These are phyloP conservation scores for Rubia yunnanensis DNA, from an alignment of 257 asterid genomes.

Conservation along the genomic window DNA sequence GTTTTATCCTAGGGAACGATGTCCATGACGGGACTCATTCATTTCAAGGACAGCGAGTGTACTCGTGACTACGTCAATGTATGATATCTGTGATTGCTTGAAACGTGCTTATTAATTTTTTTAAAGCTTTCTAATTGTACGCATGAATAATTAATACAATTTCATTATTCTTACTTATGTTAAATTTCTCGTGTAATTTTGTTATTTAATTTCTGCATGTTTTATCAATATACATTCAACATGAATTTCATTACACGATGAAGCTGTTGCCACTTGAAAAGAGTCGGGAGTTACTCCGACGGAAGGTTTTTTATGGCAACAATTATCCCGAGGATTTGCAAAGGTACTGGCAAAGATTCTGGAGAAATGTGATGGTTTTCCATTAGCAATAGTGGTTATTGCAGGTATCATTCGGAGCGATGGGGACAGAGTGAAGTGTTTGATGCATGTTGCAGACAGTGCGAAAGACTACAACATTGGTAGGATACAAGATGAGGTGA, in stretches of 20 bases:
- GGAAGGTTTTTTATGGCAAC: conserved; percentile 22
- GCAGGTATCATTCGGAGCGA: conserved; percentile 32
- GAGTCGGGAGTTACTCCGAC: conserved; percentile 30
- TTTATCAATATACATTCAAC: no score
- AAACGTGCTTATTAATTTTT: no score
- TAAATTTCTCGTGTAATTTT: conserved; percentile 19
- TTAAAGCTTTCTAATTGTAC: no score
- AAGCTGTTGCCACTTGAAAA: conserved; percentile 12
- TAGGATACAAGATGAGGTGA: background rate
- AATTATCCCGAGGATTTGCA: conserved; percentile 18
- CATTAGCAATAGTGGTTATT: conserved; percentile 40
- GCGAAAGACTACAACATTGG: conserved; percentile 9
- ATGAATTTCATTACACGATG: conserved; percentile 21
- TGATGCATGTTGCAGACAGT: conserved; percentile 16
- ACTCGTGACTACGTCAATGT: no score
- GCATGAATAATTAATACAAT: no score
- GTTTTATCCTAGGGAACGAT: no score
- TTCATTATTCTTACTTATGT: no score
- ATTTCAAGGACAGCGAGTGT: no score
- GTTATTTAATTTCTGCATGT: no score
- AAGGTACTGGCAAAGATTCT: conserved; percentile 8
- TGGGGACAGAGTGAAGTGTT: background rate
- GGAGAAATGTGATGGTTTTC: conserved; percentile 23
- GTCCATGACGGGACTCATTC: no score
- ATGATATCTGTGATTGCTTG: no score